Evolutionary conservation across 2,329 filamentous ascomycete genomes (phyloP).

Genomic region (Pestalotiopsis sp.): DNA sequence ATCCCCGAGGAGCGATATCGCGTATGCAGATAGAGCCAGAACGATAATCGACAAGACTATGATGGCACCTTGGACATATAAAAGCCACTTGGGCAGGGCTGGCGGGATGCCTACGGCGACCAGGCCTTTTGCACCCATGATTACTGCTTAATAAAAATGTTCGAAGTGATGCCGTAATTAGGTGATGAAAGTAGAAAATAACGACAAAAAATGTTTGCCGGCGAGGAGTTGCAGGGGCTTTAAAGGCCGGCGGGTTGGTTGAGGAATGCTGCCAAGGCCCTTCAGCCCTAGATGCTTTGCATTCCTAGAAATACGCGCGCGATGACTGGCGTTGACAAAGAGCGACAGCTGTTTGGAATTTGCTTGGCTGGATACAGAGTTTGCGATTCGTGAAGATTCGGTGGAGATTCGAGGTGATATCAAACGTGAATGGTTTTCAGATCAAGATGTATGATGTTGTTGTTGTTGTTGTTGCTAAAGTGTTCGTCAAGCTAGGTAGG

Average conservation of each 20-base stretch:
- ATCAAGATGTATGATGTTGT: background rate
- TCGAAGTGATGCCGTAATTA: background rate
- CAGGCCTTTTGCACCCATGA: slow-evolving; percentile 33
- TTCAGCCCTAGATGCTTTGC: background rate
- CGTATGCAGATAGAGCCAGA: slow-evolving; percentile 43
- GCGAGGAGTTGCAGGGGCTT: background rate
- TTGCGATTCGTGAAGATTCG: background rate
- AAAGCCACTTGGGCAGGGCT: slow-evolving; percentile 35
- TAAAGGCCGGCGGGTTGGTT: background rate
- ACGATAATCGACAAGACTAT: slow-evolving; percentile 42
- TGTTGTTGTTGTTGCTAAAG: background rate
- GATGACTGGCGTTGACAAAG: background rate
- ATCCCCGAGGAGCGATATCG: slow-evolving; percentile 35
- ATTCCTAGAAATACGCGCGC: background rate
- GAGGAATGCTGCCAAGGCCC: background rate
- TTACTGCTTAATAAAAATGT: background rate
- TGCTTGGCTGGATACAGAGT: background rate
- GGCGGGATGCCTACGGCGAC: slow-evolving; percentile 39
- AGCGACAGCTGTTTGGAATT: background rate
- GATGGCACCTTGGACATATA: slow-evolving; percentile 40
- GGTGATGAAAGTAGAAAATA: background rate
- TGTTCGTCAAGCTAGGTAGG: no score
- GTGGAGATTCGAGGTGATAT: background rate
- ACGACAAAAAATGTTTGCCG: background rate
- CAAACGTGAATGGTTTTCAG: background rate